Evolutionary conservation across 495 filamentous ascomycete genomes (phyloP).

Genomic region (Jackrogersella multiformis): DNA sequence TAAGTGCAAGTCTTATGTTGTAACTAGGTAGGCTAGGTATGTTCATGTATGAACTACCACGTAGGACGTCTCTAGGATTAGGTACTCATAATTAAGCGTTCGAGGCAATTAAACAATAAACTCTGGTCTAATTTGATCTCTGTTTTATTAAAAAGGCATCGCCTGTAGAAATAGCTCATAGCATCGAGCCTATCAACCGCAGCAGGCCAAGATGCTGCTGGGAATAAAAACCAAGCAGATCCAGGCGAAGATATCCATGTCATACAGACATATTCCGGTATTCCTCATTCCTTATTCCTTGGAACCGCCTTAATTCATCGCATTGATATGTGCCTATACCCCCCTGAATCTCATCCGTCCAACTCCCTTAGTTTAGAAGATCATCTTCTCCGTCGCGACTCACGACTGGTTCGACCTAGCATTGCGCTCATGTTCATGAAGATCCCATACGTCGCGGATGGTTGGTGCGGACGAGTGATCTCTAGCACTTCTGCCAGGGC

Average conservation of each 20-base stretch:
- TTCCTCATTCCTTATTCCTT: background rate
- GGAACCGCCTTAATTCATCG: background rate
- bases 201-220: background rate
- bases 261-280: background rate
- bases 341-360: background rate
- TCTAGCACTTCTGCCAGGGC: conserved; percentile 16
- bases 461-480: conserved; percentile 15
- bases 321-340: background rate
- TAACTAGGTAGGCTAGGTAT: too few species aligned
- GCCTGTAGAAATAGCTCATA: too few species aligned
- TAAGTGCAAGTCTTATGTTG: too few species aligned
- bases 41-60: too few species aligned
- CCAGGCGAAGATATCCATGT: background rate
- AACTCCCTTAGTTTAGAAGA: background rate
- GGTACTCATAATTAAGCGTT: too few species aligned
- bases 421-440: conserved; percentile 12
- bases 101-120: too few species aligned
- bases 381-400: background rate
- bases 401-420: background rate
- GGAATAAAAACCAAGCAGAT: background rate
- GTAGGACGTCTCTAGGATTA: too few species aligned
- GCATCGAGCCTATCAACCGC: background rate
- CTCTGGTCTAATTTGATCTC: too few species aligned
- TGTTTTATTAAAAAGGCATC: too few species aligned
- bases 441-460: conserved; percentile 13